phyloP scores from a whole-genome alignment of 495 filamentous ascomycete species.

The Neurospora sp. region DNA sequence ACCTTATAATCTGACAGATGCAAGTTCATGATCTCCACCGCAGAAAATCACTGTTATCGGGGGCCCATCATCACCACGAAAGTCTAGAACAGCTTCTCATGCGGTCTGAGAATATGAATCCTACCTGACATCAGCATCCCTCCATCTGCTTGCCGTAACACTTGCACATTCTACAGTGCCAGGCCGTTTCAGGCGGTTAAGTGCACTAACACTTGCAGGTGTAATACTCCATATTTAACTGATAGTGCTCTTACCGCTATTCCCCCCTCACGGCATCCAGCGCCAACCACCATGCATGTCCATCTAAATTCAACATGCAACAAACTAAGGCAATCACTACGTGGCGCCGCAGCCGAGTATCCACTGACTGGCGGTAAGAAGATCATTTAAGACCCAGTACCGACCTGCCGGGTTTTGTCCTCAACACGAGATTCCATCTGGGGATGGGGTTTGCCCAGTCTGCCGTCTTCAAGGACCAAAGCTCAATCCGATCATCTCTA shows the following conservation, averaged over 20 bases:
- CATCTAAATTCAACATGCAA: background rate
- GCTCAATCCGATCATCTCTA: background rate
- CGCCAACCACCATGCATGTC: background rate
- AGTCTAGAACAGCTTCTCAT: background rate
- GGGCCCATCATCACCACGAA: background rate
- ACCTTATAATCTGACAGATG: background rate
- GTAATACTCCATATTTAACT: background rate
- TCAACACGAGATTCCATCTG: background rate
- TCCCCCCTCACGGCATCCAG: background rate
- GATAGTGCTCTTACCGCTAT: background rate
- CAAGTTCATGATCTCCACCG: background rate
- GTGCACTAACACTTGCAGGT: background rate
- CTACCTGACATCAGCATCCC: background rate
- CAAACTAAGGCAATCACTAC: background rate
- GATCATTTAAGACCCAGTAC: background rate
- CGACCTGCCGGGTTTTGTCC: background rate
- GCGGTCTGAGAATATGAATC: background rate
- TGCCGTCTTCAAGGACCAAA: background rate
- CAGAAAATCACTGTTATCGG: background rate
- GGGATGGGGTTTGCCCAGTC: background rate
- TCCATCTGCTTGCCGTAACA: background rate
- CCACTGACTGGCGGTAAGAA: background rate
- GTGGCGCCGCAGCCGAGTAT: background rate
- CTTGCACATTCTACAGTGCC: background rate
- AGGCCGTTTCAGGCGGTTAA: background rate